Evolutionary conservation across 148 eudicot species (phyloP).

Genomic region (Spergularia bocconei): DNA sequence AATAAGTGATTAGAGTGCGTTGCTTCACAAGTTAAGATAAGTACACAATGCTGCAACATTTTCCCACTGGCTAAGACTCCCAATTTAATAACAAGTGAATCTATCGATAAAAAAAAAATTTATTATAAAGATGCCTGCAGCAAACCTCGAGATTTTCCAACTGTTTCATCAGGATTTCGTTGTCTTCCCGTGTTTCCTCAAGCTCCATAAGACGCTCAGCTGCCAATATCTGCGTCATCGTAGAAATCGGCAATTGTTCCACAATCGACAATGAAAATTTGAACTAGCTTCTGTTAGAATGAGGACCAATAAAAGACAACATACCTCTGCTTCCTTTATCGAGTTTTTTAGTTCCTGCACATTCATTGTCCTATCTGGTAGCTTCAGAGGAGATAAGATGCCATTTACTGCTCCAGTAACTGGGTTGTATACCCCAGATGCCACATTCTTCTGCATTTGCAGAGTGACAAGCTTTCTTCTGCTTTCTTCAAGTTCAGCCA

Average conservation of each 20-base stretch:
- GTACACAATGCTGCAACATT: not conserved
- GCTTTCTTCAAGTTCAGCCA: constrained; percentile 89
- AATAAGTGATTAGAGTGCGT: not conserved
- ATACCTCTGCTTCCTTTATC: constrained; percentile 83
- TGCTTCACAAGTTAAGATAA: not conserved
- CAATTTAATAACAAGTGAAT: not conserved
- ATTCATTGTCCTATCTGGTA: constrained; percentile 55
- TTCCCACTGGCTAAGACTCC: not conserved
- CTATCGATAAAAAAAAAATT: not conserved
- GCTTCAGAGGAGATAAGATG: constrained; percentile 61
- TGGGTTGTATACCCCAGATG: constrained; percentile 57
- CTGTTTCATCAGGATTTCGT: constrained; percentile 62
- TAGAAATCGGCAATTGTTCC: not conserved
- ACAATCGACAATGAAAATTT: not conserved
- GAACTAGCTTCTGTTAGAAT: not conserved
- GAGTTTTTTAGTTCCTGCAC: constrained; percentile 72
- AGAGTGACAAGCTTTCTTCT: constrained; percentile 85
- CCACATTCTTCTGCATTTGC: constrained; percentile 72
- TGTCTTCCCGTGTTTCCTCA: constrained; percentile 81
- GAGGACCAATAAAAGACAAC: constrained; percentile 3
- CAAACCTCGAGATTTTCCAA: constrained; percentile 82
- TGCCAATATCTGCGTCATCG: constrained; percentile 64
- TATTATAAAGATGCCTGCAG: not conserved
- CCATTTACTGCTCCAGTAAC: constrained; percentile 62
- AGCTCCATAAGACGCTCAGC: constrained; percentile 88